Evolutionary conservation across 2,329 filamentous ascomycete species (phyloP).

Genomic region (Daldinia sp.): DNA sequence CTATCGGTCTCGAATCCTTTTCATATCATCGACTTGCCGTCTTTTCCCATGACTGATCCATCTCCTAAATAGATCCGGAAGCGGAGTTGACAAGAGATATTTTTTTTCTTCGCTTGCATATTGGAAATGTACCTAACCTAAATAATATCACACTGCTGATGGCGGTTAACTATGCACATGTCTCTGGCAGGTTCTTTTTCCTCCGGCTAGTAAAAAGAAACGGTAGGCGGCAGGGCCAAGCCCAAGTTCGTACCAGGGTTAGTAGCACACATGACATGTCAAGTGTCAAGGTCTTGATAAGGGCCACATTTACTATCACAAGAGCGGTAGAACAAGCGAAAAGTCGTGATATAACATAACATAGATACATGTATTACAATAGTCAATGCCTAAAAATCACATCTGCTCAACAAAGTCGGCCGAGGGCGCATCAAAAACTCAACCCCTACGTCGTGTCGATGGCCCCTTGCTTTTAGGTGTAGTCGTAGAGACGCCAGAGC

Average conservation of each 20-base stretch:
- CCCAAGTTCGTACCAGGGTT: conserved; percentile 1
- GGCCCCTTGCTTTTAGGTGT: conserved; percentile 56
- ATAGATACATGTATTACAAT: conserved; percentile 36
- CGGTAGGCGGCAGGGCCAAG: conserved; percentile 33
- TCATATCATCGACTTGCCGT: conserved; percentile 19
- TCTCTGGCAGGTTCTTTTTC: conserved; percentile 10
- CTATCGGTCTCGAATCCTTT: conserved; percentile 39
- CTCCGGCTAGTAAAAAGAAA: conserved; percentile 15
- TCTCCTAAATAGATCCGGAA: conserved; percentile 40
- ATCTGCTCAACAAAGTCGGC: conserved; percentile 20
- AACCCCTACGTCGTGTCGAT: conserved; percentile 59
- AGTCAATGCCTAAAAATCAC: conserved; percentile 25
- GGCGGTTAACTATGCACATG: conserved; percentile 31
- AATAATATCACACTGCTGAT: conserved; percentile 22
- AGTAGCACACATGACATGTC: conserved; percentile 37
- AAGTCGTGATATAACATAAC: conserved; percentile 21
- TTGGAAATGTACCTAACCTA: conserved; percentile 17
- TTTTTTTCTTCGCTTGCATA: conserved; percentile 27
- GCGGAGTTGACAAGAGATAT: conserved; percentile 25
- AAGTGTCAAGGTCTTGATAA: conserved; percentile 31
- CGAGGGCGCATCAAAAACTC: conserved; percentile 26
- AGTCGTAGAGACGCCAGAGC: conserved; percentile 48
- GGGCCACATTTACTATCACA: conserved; percentile 23
- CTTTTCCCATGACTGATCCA: conserved; percentile 32
- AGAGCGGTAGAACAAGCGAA: conserved; percentile 30